phyloP scores from a whole-genome alignment of 768 basidiomycete species.

The Coprinopsis sp. region DNA sequence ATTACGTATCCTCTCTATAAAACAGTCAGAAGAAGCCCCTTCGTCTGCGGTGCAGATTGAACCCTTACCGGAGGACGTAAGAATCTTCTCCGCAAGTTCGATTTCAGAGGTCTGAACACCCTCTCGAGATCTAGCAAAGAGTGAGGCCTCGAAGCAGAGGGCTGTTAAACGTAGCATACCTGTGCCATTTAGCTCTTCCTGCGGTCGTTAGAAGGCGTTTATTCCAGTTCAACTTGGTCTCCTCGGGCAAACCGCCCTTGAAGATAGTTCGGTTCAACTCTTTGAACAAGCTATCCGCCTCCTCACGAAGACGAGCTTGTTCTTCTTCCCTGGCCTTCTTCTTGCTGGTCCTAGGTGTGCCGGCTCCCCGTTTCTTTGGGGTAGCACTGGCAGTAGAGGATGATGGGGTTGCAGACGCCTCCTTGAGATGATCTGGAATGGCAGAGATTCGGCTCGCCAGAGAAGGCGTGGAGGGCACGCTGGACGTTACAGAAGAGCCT shows the following conservation, averaged over 20 bases:
- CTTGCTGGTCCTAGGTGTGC: conserved; percentile 19
- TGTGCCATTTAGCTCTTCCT: conserved; percentile 62
- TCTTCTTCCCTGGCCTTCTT: conserved; percentile 46
- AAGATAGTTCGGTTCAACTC: conserved; percentile 61
- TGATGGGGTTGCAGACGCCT: too few species aligned
- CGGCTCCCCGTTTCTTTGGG: conserved; percentile 5
- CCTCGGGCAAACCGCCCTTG: conserved; percentile 43
- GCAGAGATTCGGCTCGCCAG: not conserved
- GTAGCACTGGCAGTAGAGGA: too few species aligned
- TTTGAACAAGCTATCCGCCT: conserved; percentile 55
- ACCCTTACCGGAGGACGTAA: conserved; percentile 67
- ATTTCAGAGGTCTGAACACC: conserved; percentile 62
- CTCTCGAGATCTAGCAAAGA: conserved; percentile 42
- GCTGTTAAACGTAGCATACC: conserved; percentile 30
- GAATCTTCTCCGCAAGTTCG: conserved; percentile 76
- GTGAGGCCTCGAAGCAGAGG: not conserved
- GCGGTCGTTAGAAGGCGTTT: conserved; percentile 63
- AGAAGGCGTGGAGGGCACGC: too few species aligned
- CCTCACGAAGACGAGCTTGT: conserved; percentile 39
- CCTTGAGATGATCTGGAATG: not conserved
- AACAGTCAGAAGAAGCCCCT: not conserved
- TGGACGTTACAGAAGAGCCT: too few species aligned
- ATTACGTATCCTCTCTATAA: conserved; percentile 69
- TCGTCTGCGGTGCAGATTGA: not conserved
- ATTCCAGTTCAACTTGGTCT: conserved; percentile 62